Conservation (phyloP, 495 filamentous ascomycete genomes). For the Hyaloscypha variabilis region DNA sequence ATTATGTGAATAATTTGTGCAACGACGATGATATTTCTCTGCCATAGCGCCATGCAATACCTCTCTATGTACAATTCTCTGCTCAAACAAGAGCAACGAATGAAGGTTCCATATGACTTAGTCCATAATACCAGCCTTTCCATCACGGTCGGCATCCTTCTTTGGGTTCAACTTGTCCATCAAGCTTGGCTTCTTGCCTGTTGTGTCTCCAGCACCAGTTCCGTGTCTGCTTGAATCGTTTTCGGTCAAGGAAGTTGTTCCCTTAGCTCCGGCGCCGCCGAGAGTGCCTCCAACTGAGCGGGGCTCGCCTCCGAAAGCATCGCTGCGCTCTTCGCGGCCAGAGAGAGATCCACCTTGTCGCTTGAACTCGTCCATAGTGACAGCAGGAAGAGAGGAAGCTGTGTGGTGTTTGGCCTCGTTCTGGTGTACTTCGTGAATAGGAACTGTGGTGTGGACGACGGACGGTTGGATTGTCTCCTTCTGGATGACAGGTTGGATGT, state of each 20-base stretch:
- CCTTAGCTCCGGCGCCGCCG: conserved; percentile 26
- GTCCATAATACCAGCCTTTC: conserved; percentile 47
- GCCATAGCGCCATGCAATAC: not conserved
- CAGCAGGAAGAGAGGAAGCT: conserved; percentile 58
- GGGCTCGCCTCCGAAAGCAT: conserved; percentile 60
- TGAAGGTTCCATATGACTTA: conserved; percentile 21
- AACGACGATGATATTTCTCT: no score
- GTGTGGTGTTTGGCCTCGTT: conserved; percentile 62
- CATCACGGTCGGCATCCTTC: conserved; percentile 46
- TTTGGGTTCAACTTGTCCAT: conserved; percentile 51
- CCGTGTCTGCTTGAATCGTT: conserved; percentile 23
- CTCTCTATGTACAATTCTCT: not conserved
- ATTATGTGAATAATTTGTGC: no score
- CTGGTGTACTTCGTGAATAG: conserved; percentile 67
- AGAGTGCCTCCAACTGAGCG: conserved; percentile 39
- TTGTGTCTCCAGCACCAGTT: conserved; percentile 18
- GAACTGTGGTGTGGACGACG: conserved; percentile 68
- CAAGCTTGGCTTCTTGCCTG: conserved; percentile 32
- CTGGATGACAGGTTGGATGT: conserved; percentile 66
- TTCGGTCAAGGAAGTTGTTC: conserved; percentile 28
- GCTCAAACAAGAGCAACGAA: not conserved
- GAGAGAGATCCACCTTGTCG: conserved; percentile 55
- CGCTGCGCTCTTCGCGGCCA: conserved; percentile 55
- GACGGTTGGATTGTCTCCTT: conserved; percentile 66
- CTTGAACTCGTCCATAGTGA: conserved; percentile 62